These are phyloP conservation scores for Phytopythium kandeliae DNA, from an alignment of 352 stramenopile species.

Conservation along the genomic window DNA sequence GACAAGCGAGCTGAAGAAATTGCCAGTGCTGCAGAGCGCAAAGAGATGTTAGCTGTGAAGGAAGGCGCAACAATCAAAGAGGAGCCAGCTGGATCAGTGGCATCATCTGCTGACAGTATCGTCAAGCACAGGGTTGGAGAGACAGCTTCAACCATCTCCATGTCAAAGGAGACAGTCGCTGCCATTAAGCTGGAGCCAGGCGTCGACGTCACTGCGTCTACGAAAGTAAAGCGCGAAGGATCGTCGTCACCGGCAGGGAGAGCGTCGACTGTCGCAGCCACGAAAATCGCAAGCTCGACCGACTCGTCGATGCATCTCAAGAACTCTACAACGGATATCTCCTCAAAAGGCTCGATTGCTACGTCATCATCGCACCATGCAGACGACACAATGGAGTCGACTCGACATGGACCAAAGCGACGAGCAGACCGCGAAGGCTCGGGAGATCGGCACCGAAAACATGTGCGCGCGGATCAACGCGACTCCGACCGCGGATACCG, in stretches of 20 bases:
- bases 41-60: neutral
- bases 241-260: neutral
- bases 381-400: neutral
- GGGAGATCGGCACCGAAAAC: constrained; percentile 1
- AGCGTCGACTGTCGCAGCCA: neutral
- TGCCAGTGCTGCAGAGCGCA: neutral
- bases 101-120: neutral
- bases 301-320: neutral
- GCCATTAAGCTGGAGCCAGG: neutral
- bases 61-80: neutral
- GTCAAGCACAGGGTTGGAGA: too few species aligned
- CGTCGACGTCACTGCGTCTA: neutral
- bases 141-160: too few species aligned
- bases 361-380: neutral
- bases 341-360: neutral
- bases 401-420: neutral
- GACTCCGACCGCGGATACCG: neutral
- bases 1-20: neutral
- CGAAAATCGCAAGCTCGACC: neutral
- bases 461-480: neutral
- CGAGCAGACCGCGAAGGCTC: neutral
- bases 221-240: neutral
- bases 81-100: neutral
- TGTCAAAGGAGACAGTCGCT: too few species aligned
- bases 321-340: neutral